These are phyloP conservation scores for Lonicera japonica DNA, from an alignment of 129 eudicot species.

Conservation along the genomic window DNA sequence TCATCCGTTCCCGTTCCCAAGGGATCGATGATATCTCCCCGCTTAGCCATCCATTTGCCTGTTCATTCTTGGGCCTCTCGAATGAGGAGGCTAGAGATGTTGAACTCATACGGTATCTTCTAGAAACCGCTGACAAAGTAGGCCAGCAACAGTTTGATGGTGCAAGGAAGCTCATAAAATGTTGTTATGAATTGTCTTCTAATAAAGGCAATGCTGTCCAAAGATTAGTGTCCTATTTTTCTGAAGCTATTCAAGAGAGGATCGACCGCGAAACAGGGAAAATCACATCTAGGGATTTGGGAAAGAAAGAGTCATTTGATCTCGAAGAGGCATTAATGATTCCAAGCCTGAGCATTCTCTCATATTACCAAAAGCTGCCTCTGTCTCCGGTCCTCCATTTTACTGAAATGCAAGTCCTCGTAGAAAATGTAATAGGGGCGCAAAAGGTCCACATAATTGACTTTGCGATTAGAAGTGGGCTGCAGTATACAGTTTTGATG, in stretches of 20 bases:
- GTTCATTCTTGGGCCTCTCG: slow-evolving; percentile 8
- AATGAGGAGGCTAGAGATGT: slow-evolving; percentile 14
- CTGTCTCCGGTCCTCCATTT: slow-evolving; percentile 12
- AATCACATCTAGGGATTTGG: neutral
- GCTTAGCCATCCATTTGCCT: too few species aligned
- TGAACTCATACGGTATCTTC: slow-evolving; percentile 24
- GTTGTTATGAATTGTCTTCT: slow-evolving; percentile 10
- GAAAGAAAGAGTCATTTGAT: slow-evolving; percentile 4
- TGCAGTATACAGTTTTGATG: slow-evolving; percentile 19
- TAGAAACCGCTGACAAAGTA: slow-evolving; percentile 30
- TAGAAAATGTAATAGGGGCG: slow-evolving; percentile 8
- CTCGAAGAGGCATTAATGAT: slow-evolving; percentile 8
- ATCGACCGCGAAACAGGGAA: slow-evolving; percentile 14
- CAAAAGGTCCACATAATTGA: slow-evolving; percentile 27
- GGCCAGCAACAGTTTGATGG: slow-evolving; percentile 8
- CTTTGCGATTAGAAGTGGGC: slow-evolving; percentile 15
- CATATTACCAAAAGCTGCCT: slow-evolving; percentile 8
- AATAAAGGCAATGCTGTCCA: slow-evolving; percentile 17
- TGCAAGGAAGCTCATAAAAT: slow-evolving; percentile 9
- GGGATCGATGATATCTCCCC: slow-evolving; percentile 1
- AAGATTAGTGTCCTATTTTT: slow-evolving; percentile 13
- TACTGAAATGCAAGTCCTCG: slow-evolving; percentile 12
- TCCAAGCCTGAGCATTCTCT: neutral
- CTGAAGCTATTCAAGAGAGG: slow-evolving; percentile 19
- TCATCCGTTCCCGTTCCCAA: slow-evolving; percentile 10